Evolutionary conservation across 1,139 yeast genomes (phyloP), one percentile per base, ranked within the genome.

Genomic region (Kluyveromyces sp.): DNA sequence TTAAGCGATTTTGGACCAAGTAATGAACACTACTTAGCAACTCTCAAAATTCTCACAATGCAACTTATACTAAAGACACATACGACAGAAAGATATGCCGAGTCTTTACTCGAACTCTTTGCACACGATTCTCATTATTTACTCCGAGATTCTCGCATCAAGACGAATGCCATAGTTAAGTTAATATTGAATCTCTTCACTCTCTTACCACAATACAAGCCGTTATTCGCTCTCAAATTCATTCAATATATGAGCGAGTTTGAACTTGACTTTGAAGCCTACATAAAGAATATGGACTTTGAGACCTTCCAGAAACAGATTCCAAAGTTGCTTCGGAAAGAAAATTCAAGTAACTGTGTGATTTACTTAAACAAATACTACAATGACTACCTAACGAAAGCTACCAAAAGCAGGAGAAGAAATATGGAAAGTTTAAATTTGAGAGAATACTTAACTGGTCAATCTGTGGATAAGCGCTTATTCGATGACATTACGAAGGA

Each of bases 221-320:
- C 54, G 3, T 46, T 63, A 25, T 58, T 61, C 41, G 64, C 64
- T 2, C 45, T 63, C 35, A 64, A 64, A 46, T 57, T 61, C 47
- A 41, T 60, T 28, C 64, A 64, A 45, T 64, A 63, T 31, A 45
- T 59, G 27, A 43, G 45, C 8, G 57, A 54, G 41, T 61, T 51
- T 42, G 49, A 55, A 10, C 45, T 60, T 10, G 37, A 46, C 6
- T 56, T 58, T 42, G 52, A 50, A n/a, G 31, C 42, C 3, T 62
- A 53, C 40, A 53, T 63, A 32, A 60, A 55, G 35, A 60, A 61
- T 41, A 51, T 60, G 49, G 47, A 50, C 29, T 25, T 39, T 2
- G 44, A 33, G 2, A 36, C 44, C n/a, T 63, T 60, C 40, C 49
- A 52, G 37, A 47, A 40, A 25, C 64, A 59, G 37, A 39, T 62